Percentiles rank a stretch among this genome's conserved stretches.
These are phyloP conservation scores for Amylocarpus encephaloides DNA, from an alignment of 2,329 filamentous ascomycete species.

Conservation along the genomic window DNA sequence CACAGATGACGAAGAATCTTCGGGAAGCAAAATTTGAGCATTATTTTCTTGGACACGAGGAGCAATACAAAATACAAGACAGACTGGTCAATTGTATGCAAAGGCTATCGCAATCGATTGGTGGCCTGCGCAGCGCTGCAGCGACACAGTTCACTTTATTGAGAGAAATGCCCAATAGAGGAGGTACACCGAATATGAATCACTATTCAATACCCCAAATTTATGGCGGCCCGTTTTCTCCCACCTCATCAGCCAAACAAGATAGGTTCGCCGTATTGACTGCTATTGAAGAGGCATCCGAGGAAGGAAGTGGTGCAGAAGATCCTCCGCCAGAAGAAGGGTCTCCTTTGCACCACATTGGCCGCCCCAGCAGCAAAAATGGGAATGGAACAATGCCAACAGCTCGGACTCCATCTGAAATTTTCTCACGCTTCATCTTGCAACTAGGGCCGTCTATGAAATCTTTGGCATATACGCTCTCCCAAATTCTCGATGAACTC, in stretches of 20 bases:
- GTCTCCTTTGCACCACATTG: constrained; percentile 14
- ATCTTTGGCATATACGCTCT: constrained; percentile 85
- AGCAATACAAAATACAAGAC: constrained; percentile 71
- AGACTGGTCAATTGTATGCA: constrained; percentile 79
- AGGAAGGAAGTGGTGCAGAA: constrained; percentile 48
- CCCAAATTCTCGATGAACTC: constrained; percentile 79
- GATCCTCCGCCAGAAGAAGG: constrained; percentile 22
- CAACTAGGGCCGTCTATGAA: constrained; percentile 93
- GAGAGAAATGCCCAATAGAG: constrained; percentile 45
- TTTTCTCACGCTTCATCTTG: constrained; percentile 85
- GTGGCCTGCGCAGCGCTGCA: constrained; percentile 83
- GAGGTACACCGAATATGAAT: constrained; percentile 14
- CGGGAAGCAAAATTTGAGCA: constrained; percentile 87
- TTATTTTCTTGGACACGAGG: constrained; percentile 72
- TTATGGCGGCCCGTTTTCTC: constrained; percentile 10
- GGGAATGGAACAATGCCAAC: constrained; percentile 24
- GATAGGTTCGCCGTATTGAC: constrained; percentile 46
- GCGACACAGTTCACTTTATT: constrained; percentile 82
- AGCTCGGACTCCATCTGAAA: constrained; percentile 65
- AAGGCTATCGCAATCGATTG: constrained; percentile 78
- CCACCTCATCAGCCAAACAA: constrained; percentile 28
- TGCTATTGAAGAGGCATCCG: constrained; percentile 56
- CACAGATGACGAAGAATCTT: constrained; percentile 67
- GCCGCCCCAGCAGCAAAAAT: constrained; percentile 12
- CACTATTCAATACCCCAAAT: constrained; percentile 8